Conservation (phyloP, 1,284 basidiomycete species). For the Rhodotorula sp. region DNA sequence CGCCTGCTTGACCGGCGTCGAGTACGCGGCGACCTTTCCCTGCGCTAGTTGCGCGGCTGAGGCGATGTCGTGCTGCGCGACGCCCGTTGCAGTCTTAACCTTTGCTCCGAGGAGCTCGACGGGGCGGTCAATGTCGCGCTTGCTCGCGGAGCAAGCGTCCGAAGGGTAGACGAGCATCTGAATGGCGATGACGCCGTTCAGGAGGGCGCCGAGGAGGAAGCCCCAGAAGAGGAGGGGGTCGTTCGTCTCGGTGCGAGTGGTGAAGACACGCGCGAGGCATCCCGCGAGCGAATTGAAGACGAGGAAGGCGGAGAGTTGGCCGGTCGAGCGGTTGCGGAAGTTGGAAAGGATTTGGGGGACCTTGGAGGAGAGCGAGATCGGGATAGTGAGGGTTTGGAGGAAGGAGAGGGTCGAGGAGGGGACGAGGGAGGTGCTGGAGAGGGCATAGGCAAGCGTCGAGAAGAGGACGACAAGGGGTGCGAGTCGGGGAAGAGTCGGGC, state of each 20-base stretch:
- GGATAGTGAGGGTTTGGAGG: conserved; percentile 61
- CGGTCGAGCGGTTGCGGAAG: conserved; percentile 68
- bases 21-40: neutral
- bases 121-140: neutral
- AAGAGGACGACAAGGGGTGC: conserved; percentile 51
- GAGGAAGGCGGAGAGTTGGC: conserved; percentile 84
- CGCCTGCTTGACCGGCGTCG: conserved; percentile 15
- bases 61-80: neutral
- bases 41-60: neutral
- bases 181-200: conserved; percentile 73
- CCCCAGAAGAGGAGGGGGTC: conserved; percentile 74
- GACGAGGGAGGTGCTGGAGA: conserved; percentile 51
- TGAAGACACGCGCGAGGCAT: conserved; percentile 75
- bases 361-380: conserved; percentile 79
- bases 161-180: conserved; percentile 67
- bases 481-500: conserved; percentile 39
- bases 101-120: neutral
- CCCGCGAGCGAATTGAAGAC: conserved; percentile 74
- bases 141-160: conserved; percentile 10
- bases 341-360: conserved; percentile 83
- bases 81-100: neutral
- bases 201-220: conserved; percentile 70
- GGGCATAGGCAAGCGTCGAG: conserved; percentile 48
- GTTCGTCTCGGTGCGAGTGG: conserved; percentile 78
- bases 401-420: conserved; percentile 58